phyloP scores from a whole-genome alignment of 2,329 filamentous ascomycete species.

The Epichloe gansuensis region DNA sequence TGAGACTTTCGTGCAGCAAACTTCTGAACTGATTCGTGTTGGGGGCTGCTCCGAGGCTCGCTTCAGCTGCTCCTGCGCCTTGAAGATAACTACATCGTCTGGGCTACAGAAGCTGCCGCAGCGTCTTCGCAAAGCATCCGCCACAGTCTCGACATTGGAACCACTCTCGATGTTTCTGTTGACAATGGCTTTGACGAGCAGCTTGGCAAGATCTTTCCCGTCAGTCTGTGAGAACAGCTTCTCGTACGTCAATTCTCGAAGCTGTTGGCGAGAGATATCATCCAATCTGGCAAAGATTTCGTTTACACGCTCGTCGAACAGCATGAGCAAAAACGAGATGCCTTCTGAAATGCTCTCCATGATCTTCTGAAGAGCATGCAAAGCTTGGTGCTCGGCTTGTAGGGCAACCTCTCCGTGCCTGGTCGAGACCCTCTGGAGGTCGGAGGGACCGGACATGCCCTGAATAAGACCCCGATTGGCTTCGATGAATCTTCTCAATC shows the following conservation, averaged over 20 bases:
- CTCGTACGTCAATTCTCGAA: slow-evolving; percentile 75
- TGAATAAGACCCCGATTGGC: slow-evolving; percentile 88
- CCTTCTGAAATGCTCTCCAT: slow-evolving; percentile 90
- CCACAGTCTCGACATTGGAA: slow-evolving; percentile 93
- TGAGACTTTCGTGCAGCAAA: slow-evolving; percentile 77
- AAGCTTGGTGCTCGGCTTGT: slow-evolving; percentile 86
- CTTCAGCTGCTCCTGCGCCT: slow-evolving; percentile 90
- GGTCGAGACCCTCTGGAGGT: slow-evolving; percentile 63
- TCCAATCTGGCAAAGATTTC: slow-evolving; percentile 75
- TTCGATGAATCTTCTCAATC: slow-evolving; percentile 69
- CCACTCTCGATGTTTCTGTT: slow-evolving; percentile 96
- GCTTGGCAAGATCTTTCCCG: slow-evolving; percentile 82
- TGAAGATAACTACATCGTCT: slow-evolving; percentile 96
- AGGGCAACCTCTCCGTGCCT: slow-evolving; percentile 86
- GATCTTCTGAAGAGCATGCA: slow-evolving; percentile 74
- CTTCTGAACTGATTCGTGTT: slow-evolving; percentile 67
- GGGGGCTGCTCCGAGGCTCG: slow-evolving; percentile 67
- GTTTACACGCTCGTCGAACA: slow-evolving; percentile 86
- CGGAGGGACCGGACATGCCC: slow-evolving; percentile 81
- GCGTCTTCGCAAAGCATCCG: slow-evolving; percentile 79
- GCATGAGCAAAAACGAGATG: slow-evolving; percentile 86
- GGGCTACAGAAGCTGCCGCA: slow-evolving; percentile 97
- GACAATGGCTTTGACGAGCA: slow-evolving; percentile 93
- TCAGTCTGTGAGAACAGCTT: slow-evolving; percentile 66
- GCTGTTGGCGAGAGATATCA: slow-evolving; percentile 53